A percentile compares a stretch with the other conserved stretches of the same genome.
Evolutionary conservation across 306 rosid genomes (phyloP).

Genomic region (Gastrolobium villosum): DNA sequence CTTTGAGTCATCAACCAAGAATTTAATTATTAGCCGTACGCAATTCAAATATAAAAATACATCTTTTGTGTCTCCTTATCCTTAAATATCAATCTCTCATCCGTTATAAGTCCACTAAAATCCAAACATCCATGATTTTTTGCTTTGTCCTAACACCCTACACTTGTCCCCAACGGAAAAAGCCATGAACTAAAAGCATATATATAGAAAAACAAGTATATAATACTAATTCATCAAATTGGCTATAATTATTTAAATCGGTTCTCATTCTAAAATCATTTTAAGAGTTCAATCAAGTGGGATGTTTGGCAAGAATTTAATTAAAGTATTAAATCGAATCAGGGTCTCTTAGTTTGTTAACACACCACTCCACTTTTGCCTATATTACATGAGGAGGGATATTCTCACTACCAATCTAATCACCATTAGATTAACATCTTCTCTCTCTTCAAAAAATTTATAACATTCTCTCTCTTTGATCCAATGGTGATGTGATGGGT

Average conservation of each 20-base stretch:
- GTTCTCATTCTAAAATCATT: not conserved
- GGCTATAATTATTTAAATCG: not conserved
- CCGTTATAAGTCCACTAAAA: slow-evolving; percentile 28
- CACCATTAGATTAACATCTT: no score
- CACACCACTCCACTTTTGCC: slow-evolving; percentile 39
- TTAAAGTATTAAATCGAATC: not conserved
- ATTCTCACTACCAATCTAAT: no score
- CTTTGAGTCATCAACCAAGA: not conserved
- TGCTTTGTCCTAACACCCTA: slow-evolving; percentile 22
- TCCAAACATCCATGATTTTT: slow-evolving; percentile 31
- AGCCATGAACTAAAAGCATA: not conserved
- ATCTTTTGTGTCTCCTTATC: not conserved
- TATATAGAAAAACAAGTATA: not conserved
- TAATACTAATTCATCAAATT: not conserved
- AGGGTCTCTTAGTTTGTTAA: slow-evolving; percentile 31
- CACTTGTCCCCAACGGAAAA: slow-evolving; percentile 45
- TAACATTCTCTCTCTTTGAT: no score
- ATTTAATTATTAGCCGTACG: slow-evolving; percentile 4
- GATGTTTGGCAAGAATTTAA: slow-evolving; percentile 31
- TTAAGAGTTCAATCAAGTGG: slow-evolving; percentile 15
- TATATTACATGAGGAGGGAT: no score
- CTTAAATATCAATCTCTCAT: slow-evolving; percentile 2
- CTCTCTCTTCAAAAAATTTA: no score
- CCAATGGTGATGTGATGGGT: no score
- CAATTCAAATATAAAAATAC: slow-evolving; percentile 6